phyloP scores from a whole-genome alignment of 2,329 filamentous ascomycete genomes.

The Penicillium sp. region DNA sequence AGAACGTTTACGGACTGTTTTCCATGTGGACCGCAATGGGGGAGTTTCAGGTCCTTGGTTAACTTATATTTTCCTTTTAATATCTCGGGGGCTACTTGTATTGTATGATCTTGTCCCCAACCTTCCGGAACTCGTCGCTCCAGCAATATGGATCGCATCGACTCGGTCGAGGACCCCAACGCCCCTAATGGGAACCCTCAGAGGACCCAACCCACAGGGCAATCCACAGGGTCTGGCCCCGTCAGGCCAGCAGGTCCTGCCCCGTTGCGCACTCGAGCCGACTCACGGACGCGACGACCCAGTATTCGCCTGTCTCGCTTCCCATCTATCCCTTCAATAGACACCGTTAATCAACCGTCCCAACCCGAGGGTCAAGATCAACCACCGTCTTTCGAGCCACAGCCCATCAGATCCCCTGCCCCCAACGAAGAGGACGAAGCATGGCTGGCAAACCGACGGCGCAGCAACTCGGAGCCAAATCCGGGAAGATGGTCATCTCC shows the following conservation, averaged over 20 bases:
- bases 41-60: neutral
- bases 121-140: neutral
- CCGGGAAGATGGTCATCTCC: conserved; percentile 34
- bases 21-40: neutral
- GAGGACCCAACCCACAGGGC: conserved; percentile 7
- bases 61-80: neutral
- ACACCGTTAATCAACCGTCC: conserved; percentile 10
- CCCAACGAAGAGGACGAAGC: conserved; percentile 28
- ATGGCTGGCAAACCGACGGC: conserved; percentile 33
- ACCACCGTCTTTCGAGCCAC: conserved; percentile 19
- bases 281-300: conserved; percentile 30
- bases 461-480: conserved; percentile 43
- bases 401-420: conserved; percentile 15
- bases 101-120: neutral
- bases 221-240: conserved; percentile 6
- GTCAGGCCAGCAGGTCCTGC: conserved; percentile 13
- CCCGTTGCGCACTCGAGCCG: conserved; percentile 20
- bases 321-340: conserved; percentile 19
- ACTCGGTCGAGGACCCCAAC: conserved; percentile 27
- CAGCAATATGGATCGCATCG: conserved; percentile 40
- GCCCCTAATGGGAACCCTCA: conserved; percentile 8
- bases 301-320: conserved; percentile 32
- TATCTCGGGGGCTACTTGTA: neutral
- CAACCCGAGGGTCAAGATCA: conserved; percentile 8
- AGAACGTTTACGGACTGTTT: neutral